phyloP scores from a whole-genome alignment of 257 asterid genomes.

The Prunella vulgaris region DNA sequence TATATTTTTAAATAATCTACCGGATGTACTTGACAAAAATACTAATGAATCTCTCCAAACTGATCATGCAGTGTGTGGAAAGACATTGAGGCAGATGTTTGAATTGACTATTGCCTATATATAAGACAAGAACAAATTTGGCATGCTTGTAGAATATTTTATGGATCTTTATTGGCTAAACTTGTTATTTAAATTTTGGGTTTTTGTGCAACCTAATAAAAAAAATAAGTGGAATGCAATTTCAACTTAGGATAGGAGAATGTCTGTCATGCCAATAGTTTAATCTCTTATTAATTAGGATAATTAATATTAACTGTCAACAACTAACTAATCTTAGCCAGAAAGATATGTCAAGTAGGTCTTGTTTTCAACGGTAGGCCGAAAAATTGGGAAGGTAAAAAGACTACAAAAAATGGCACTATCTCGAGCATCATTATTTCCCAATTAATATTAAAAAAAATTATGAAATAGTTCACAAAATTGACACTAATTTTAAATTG shows the following conservation, averaged over 20 bases:
- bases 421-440: background rate
- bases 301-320: background rate
- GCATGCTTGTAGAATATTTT: conserved; percentile 20
- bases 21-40: background rate
- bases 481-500: too few species aligned
- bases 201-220: conserved; percentile 21
- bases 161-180: background rate
- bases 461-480: too few species aligned
- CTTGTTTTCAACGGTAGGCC: conserved; percentile 18
- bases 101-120: conserved; percentile 8
- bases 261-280: conserved; percentile 23
- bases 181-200: conserved; percentile 18
- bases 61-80: background rate
- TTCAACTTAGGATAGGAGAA: conserved; percentile 32
- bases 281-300: conserved; percentile 6
- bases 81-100: background rate
- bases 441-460: too few species aligned
- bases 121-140: conserved; percentile 23
- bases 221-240: conserved; percentile 12
- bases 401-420: conserved; percentile 14
- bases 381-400: conserved; percentile 16
- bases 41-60: background rate
- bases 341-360: conserved; percentile 35
- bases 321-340: conserved; percentile 24
- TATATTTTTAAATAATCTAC: too few species aligned